Conservation (phyloP, 805 yeast species). For the Trichomonascus vanleenenianus region DNA sequence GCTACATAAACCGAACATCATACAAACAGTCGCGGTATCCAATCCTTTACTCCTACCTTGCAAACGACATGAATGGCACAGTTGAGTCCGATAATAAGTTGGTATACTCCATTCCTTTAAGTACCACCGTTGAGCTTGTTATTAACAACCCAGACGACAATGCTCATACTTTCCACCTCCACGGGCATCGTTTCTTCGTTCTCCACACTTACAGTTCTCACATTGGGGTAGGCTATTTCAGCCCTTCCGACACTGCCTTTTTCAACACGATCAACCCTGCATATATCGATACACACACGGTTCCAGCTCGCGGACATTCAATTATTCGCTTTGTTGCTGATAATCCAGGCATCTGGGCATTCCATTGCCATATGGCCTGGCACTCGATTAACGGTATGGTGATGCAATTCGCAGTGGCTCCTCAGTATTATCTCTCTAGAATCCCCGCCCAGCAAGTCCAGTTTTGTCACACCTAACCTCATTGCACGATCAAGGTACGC, state of each 20-base stretch:
- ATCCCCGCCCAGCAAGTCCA: constrained; percentile 16
- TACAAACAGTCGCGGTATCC: constrained; percentile 14
- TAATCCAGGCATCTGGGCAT: constrained; percentile 91
- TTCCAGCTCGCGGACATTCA: constrained; percentile 23
- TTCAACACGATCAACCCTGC: constrained; percentile 36
- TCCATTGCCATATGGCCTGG: constrained; percentile 96
- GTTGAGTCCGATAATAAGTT: constrained; percentile 37
- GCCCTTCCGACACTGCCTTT: constrained; percentile 44
- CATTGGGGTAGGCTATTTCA: constrained; percentile 37
- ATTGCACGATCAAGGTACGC: too few relatives aligned
- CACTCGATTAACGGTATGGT: constrained; percentile 78
- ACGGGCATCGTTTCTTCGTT: constrained; percentile 81
- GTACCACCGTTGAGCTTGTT: constrained; percentile 64
- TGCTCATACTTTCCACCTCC: constrained; percentile 93
- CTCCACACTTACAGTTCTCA: constrained; percentile 46
- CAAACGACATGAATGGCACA: too few relatives aligned
- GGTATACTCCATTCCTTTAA: constrained; percentile 46
- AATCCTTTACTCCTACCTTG: too few relatives aligned
- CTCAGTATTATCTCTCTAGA: constrained; percentile 20
- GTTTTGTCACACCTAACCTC: constrained; percentile 34
- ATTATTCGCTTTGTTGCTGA: constrained; percentile 63
- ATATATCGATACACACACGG: constrained; percentile 61
- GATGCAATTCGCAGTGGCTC: constrained; percentile 27
- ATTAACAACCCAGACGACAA: constrained; percentile 77
- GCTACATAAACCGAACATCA: constrained; percentile 4